These are phyloP conservation scores for Crepidotus sp. DNA, from an alignment of 1,284 basidiomycete genomes.

Conservation along the genomic window DNA sequence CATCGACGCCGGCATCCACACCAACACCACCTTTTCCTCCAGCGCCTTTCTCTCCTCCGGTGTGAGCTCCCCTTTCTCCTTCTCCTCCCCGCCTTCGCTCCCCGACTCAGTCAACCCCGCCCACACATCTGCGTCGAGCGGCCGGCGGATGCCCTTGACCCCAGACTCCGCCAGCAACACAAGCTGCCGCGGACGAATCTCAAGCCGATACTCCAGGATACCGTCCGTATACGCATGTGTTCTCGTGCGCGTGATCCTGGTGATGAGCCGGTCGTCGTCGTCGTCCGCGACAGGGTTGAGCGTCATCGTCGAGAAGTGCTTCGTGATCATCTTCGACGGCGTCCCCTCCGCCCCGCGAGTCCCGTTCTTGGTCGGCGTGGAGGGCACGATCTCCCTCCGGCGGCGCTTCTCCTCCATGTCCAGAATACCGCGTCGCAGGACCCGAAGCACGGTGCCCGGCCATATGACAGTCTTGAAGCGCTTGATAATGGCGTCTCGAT, in stretches of 20 bases:
- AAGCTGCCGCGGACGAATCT: constrained; percentile 56
- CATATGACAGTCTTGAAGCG: constrained; percentile 72
- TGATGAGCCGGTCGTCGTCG: constrained; percentile 28
- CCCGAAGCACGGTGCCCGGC: constrained; percentile 57
- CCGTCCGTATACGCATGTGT: constrained; percentile 60
- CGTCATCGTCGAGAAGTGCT: constrained; percentile 41
- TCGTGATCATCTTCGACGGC: constrained; percentile 48
- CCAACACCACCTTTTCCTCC: constrained; percentile 40
- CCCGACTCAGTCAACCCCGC: constrained; percentile 28
- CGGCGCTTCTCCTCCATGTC: constrained; percentile 28
- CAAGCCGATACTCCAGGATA: constrained; percentile 64
- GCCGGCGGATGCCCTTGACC: constrained; percentile 49
- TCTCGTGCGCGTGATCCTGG: constrained; percentile 33
- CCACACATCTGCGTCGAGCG: constrained; percentile 45
- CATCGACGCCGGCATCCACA: constrained; percentile 76
- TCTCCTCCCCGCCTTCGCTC: constrained; percentile 34
- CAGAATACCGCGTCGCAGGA: constrained; percentile 51
- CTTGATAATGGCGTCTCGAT: constrained; percentile 67
- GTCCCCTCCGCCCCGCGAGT: constrained; percentile 29
- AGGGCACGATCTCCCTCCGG: constrained; percentile 19
- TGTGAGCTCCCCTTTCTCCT: constrained; percentile 25
- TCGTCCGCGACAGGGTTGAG: constrained; percentile 29
- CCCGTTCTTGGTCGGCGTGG: constrained; percentile 31
- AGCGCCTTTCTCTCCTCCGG: constrained; percentile 27
- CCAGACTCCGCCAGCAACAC: constrained; percentile 57